Evolutionary conservation across 2,329 filamentous ascomycete species (phyloP).

Genomic region (Stemphylium beticola): DNA sequence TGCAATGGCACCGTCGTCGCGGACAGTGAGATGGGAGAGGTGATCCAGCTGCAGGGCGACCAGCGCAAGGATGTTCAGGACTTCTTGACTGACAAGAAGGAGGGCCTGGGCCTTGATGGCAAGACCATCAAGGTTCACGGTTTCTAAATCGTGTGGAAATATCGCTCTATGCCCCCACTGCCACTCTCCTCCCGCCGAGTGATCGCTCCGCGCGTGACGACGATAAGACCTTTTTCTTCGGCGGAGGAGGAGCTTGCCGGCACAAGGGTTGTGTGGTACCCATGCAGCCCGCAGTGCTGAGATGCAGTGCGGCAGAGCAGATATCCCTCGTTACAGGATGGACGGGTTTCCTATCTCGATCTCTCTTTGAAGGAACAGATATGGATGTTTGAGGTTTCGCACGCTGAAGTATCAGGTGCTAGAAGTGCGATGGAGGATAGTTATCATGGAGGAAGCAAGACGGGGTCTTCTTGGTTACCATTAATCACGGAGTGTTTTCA

Average conservation of each 20-base stretch:
- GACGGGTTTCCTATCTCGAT: conserved; percentile 26
- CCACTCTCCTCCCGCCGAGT: conserved; percentile 11
- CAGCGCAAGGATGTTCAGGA: conserved; percentile 98
- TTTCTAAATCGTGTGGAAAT: conserved; percentile 31
- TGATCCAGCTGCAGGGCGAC: conserved; percentile 99
- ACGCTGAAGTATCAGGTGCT: conserved; percentile 7
- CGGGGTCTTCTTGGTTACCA: background rate
- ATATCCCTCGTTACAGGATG: conserved; percentile 27
- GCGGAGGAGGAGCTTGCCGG: conserved; percentile 11
- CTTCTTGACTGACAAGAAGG: conserved; percentile 94
- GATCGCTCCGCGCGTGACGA: conserved; percentile 14
- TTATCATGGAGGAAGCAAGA: background rate
- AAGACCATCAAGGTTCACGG: conserved; percentile 90
- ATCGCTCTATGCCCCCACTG: conserved; percentile 14
- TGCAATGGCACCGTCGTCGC: conserved; percentile 99
- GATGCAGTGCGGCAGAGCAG: conserved; percentile 28
- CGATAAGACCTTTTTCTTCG: background rate
- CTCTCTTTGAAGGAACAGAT: conserved; percentile 21
- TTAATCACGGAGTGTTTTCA: conserved; percentile 10
- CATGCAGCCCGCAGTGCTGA: conserved; percentile 18
- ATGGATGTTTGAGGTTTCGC: conserved; percentile 5
- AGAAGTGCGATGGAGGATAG: background rate
- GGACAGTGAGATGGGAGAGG: conserved; percentile 96
- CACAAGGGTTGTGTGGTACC: conserved; percentile 5
- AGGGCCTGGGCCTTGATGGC: conserved; percentile 88